Evolutionary conservation across 1,284 basidiomycete genomes (phyloP).

Genomic region (Mycosarcoma maydis): DNA sequence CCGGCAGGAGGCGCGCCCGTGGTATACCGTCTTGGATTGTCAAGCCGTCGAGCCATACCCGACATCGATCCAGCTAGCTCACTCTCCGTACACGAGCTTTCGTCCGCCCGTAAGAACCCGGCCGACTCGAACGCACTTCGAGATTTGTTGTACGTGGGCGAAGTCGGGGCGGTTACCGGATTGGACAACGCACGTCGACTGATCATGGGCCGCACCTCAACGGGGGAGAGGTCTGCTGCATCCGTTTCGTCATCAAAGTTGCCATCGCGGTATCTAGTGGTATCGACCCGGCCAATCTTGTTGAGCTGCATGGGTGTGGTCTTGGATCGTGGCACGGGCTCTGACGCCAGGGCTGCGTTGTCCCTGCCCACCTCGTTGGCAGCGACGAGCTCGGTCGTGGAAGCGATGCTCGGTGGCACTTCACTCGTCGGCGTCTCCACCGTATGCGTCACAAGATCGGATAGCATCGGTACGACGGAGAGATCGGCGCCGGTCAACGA

Average conservation of each 20-base stretch:
- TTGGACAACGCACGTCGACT: conserved; percentile 31
- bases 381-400: conserved; percentile 2
- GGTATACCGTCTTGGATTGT: conserved; percentile 32
- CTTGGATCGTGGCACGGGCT: conserved; percentile 20
- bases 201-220: conserved; percentile 39
- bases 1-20: conserved; percentile 7
- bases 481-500: conserved; percentile 32
- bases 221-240: conserved; percentile 39
- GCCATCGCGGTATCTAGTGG: conserved; percentile 23
- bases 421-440: conserved; percentile 31
- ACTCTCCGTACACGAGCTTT: conserved; percentile 59
- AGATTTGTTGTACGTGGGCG: conserved; percentile 34
- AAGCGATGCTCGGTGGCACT: conserved; percentile 15
- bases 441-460: conserved; percentile 32
- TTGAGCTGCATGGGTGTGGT: conserved; percentile 24
- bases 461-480: conserved; percentile 32
- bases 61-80: conserved; percentile 36
- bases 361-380: not conserved
- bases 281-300: conserved; percentile 20
- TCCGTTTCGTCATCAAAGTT: conserved; percentile 46
- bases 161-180: conserved; percentile 34
- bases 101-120: conserved; percentile 40
- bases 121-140: conserved; percentile 16
- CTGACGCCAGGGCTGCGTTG: conserved; percentile 1
- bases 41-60: conserved; percentile 43